phyloP scores from a whole-genome alignment of 2,329 filamentous ascomycete genomes.

The Monilinia polystroma region DNA sequence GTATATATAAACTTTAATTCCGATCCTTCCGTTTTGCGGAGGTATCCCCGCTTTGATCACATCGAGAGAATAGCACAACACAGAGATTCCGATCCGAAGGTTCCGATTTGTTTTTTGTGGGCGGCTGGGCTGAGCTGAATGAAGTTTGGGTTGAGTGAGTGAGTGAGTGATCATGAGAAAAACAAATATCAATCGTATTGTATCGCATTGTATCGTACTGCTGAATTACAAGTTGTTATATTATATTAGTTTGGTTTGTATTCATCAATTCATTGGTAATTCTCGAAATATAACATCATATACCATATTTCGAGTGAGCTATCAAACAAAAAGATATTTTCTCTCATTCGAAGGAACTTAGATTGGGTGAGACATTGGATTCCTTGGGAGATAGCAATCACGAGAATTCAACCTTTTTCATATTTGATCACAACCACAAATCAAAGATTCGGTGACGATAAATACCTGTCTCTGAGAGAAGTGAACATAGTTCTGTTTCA shows the following conservation, averaged over 20 bases:
- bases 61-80: too few species aligned
- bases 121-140: neutral
- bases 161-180: too few species aligned
- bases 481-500: neutral
- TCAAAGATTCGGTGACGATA: neutral
- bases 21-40: too few species aligned
- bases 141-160: too few species aligned
- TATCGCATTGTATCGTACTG: too few species aligned
- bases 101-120: neutral
- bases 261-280: neutral
- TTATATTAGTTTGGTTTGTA: neutral
- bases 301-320: neutral
- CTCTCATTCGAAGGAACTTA: neutral
- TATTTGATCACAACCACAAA: neutral
- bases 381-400: neutral
- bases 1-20: too few species aligned
- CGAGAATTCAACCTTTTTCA: neutral
- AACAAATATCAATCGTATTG: too few species aligned
- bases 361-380: conserved; percentile 4
- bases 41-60: neutral
- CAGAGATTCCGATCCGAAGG: neutral
- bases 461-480: neutral
- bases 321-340: neutral
- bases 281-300: neutral
- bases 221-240: neutral